A percentile compares a stretch with the other conserved stretches of the same genome.
These are phyloP conservation scores for Cicer bijugum DNA, from an alignment of 306 rosid species.

Conservation along the genomic window DNA sequence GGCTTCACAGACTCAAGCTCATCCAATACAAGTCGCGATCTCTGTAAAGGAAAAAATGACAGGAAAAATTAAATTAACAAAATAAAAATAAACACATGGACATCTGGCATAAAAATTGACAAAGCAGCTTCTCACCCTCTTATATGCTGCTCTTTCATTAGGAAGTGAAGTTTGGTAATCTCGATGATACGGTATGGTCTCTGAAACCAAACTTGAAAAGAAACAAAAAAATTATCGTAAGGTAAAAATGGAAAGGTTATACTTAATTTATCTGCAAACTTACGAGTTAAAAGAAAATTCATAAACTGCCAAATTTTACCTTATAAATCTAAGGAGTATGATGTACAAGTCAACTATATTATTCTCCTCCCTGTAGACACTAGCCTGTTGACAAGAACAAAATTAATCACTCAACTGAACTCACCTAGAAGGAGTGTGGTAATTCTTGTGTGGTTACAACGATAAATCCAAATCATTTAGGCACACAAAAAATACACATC, in stretches of 20 bases:
- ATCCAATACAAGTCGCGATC: constrained; percentile 59
- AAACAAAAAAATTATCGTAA: neutral
- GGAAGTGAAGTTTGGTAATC: constrained; percentile 68
- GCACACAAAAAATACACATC: no score
- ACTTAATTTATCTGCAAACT: constrained; percentile 16
- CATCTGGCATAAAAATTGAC: constrained; percentile 20
- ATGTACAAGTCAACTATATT: constrained; percentile 86
- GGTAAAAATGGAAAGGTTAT: constrained; percentile 9
- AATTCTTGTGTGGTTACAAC: no score
- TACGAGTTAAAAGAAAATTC: constrained; percentile 32
- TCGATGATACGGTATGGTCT: constrained; percentile 87
- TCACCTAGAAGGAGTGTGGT: constrained; percentile 22
- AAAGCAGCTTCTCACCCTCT: constrained; percentile 60
- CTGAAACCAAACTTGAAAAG: constrained; percentile 81
- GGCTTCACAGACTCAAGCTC: constrained; percentile 88
- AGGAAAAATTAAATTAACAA: constrained; percentile 20
- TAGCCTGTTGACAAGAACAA: constrained; percentile 62
- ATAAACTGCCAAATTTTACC: constrained; percentile 53
- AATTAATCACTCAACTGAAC: constrained; percentile 32
- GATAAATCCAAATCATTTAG: no score
- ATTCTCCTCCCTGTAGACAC: constrained; percentile 77
- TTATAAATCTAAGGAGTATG: constrained; percentile 87
- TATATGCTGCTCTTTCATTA: constrained; percentile 60
- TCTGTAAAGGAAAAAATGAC: constrained; percentile 53
- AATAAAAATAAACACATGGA: neutral